Conservation (phyloP, 2,329 filamentous ascomycete species). For the Coniosporium tulheliwenetii region DNA sequence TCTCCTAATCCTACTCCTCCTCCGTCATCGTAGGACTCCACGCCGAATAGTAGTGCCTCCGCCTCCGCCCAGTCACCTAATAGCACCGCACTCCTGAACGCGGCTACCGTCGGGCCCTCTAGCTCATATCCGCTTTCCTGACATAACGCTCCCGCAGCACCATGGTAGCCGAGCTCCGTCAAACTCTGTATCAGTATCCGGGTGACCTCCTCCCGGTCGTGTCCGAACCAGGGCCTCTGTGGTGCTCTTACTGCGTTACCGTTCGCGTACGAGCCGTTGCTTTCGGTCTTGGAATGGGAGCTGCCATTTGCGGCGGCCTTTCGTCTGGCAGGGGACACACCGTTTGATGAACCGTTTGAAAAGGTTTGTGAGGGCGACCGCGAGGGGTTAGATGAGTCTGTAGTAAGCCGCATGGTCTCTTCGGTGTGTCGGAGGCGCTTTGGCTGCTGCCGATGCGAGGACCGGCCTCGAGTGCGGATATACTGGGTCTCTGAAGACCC, state of each 20-base stretch:
- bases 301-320: conserved; percentile 22
- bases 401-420: conserved; percentile 26
- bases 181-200: conserved; percentile 84
- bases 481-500: conserved; percentile 8
- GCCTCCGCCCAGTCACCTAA: conserved; percentile 70
- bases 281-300: conserved; percentile 20
- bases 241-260: conserved; percentile 17
- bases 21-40: conserved; percentile 25
- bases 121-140: conserved; percentile 75
- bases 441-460: conserved; percentile 18
- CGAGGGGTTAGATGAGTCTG: conserved; percentile 23
- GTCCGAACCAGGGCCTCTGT: conserved; percentile 53
- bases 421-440: conserved; percentile 27
- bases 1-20: conserved; percentile 20
- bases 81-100: conserved; percentile 68
- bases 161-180: conserved; percentile 71
- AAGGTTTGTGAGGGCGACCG: conserved; percentile 16
- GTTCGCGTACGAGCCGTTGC: conserved; percentile 28
- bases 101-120: conserved; percentile 73
- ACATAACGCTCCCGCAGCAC: conserved; percentile 58
- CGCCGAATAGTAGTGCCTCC: conserved; percentile 61
- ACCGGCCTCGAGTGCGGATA: conserved; percentile 12
- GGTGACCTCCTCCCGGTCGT: conserved; percentile 85
- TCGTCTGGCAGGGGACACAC: conserved; percentile 18
- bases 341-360: conserved; percentile 14